Evolutionary conservation across 2,329 filamentous ascomycete species (phyloP).

Genomic region (Trichoderma cornu-damae): DNA sequence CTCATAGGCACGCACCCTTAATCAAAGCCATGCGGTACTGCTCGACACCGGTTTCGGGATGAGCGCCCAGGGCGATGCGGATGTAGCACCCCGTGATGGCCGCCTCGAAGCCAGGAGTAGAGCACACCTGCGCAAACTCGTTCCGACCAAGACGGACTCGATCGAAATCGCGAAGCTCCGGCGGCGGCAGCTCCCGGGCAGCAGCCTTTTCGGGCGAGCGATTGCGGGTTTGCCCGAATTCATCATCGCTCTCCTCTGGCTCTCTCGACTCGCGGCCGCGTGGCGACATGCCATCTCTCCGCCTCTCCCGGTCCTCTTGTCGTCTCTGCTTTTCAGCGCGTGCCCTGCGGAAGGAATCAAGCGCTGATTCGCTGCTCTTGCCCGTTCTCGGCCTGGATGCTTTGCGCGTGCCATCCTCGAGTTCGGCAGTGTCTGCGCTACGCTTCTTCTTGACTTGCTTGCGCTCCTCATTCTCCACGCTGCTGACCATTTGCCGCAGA

Average conservation of each 20-base stretch:
- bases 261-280: conserved; percentile 40
- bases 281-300: conserved; percentile 44
- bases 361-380: conserved; percentile 49
- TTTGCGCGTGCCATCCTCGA: conserved; percentile 71
- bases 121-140: conserved; percentile 86
- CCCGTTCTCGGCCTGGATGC: conserved; percentile 63
- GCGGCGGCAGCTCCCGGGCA: conserved; percentile 63
- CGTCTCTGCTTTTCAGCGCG: conserved; percentile 55
- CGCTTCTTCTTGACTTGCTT: conserved; percentile 58
- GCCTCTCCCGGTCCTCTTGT: conserved; percentile 52
- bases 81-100: conserved; percentile 79
- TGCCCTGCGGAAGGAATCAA: conserved; percentile 63
- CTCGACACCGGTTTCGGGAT: conserved; percentile 64
- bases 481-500: conserved; percentile 69
- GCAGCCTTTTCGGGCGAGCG: conserved; percentile 57
- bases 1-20: conserved; percentile 56
- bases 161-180: conserved; percentile 76
- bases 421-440: conserved; percentile 71
- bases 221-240: conserved; percentile 60
- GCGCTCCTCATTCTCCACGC: conserved; percentile 58
- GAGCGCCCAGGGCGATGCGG: conserved; percentile 75
- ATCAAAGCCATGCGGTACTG: conserved; percentile 86
- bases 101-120: conserved; percentile 83
- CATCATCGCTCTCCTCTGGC: conserved; percentile 68
- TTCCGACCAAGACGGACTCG: conserved; percentile 76